Conservation (phyloP, 768 basidiomycete species). For the Imleria badia region DNA sequence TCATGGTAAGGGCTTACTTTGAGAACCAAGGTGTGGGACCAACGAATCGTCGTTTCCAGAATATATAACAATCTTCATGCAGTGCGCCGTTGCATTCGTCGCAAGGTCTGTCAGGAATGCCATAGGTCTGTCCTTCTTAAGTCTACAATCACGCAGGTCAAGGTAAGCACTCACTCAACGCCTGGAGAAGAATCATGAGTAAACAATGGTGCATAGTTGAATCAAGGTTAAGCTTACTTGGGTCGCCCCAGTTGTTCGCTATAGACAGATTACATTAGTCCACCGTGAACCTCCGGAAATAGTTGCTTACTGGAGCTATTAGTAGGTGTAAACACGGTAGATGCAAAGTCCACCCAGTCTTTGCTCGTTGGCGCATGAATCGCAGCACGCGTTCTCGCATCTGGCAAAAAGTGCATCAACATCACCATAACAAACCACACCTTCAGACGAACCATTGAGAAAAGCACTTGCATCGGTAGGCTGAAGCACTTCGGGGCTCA, state of each 20-base stretch:
- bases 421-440: neutral
- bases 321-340: too few relatives aligned
- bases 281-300: too few relatives aligned
- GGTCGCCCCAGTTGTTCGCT: neutral
- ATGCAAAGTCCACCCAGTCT: neutral
- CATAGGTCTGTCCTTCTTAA: neutral
- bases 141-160: neutral
- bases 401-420: neutral
- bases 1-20: neutral
- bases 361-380: neutral
- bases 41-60: neutral
- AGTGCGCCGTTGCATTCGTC: neutral
- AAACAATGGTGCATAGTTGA: too few relatives aligned
- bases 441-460: slow-evolving; percentile 44
- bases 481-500: slow-evolving; percentile 45
- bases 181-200: neutral
- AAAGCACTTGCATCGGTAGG: slow-evolving; percentile 50
- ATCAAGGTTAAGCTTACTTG: neutral
- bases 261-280: neutral
- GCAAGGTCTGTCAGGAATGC: neutral
- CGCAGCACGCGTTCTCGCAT: neutral
- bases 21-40: neutral
- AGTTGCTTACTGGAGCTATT: too few relatives aligned
- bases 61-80: neutral
- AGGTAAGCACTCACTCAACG: neutral